Evolutionary conservation across 495 filamentous ascomycete genomes (phyloP).

Genomic region (Tuber melanosporum): DNA sequence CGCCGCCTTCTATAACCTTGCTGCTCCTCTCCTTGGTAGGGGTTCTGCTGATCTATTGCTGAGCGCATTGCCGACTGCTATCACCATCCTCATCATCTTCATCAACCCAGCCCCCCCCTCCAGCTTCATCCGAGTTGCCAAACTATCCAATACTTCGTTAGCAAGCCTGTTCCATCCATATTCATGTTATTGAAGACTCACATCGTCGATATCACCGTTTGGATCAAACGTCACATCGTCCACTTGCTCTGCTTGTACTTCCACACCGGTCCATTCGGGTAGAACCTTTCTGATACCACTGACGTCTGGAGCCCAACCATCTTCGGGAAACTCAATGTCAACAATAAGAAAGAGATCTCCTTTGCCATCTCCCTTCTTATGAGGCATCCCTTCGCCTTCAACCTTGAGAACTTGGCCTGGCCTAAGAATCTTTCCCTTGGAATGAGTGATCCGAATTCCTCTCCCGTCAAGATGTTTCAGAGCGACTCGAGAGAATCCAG

Average conservation of each 20-base stretch:
- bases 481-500: constrained; percentile 83
- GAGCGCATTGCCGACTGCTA: constrained; percentile 65
- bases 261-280: constrained; percentile 48
- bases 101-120: constrained; percentile 61
- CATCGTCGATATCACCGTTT: constrained; percentile 73
- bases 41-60: constrained; percentile 44
- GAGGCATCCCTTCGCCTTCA: constrained; percentile 84
- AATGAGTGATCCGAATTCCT: constrained; percentile 74
- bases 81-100: constrained; percentile 66
- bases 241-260: constrained; percentile 61
- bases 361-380: constrained; percentile 71
- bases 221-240: constrained; percentile 83
- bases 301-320: constrained; percentile 70
- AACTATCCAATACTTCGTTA: constrained; percentile 46
- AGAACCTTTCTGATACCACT: constrained; percentile 64
- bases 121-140: constrained; percentile 51
- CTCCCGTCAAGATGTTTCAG: constrained; percentile 89
- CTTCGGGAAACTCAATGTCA: constrained; percentile 80
- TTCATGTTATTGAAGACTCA: constrained; percentile 44
- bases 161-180: not conserved
- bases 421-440: constrained; percentile 64
- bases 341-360: constrained; percentile 85
- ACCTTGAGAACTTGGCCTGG: constrained; percentile 81
- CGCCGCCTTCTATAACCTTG: not conserved
- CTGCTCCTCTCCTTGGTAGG: not conserved